Conservation (phyloP, 2,329 filamentous ascomycete genomes). For the Aspergillus amoenus region DNA sequence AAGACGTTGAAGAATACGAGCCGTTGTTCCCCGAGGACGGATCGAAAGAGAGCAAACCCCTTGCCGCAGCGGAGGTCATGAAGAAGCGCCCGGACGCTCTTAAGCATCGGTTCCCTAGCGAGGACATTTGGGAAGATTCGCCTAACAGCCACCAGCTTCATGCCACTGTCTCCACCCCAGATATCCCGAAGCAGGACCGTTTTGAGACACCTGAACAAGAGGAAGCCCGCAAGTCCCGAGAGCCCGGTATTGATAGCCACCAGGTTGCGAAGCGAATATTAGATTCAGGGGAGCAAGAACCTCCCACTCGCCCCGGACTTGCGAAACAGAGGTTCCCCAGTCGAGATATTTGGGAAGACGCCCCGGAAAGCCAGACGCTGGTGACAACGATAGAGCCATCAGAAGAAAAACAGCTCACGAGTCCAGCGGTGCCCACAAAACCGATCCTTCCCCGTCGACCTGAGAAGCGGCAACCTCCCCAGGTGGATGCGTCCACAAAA, state of each 20-base stretch:
- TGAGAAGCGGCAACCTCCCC: constrained; percentile 33
- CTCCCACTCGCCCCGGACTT: constrained; percentile 51
- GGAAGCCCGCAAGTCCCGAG: constrained; percentile 41
- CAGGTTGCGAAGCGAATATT: constrained; percentile 36
- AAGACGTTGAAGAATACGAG: constrained; percentile 92
- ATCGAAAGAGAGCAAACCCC: constrained; percentile 54
- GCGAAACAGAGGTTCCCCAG: constrained; percentile 77
- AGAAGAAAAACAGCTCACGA: constrained; percentile 53
- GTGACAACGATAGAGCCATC: constrained; percentile 64
- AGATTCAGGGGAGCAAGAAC: constrained; percentile 25
- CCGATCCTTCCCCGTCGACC: constrained; percentile 36
- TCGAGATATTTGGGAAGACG: constrained; percentile 92
- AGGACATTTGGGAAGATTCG: constrained; percentile 96
- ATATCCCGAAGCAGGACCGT: constrained; percentile 51
- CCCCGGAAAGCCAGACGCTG: constrained; percentile 76
- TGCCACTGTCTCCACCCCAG: constrained; percentile 81
- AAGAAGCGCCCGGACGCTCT: constrained; percentile 55
- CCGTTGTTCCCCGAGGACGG: constrained; percentile 85
- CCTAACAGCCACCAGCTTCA: constrained; percentile 76
- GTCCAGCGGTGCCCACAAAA: constrained; percentile 33
- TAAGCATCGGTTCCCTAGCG: constrained; percentile 79
- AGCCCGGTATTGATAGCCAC: constrained; percentile 39
- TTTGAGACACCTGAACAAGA: constrained; percentile 52
- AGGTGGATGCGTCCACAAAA: constrained; percentile 34
- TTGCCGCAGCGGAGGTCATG: constrained; percentile 56